Conservation (phyloP, 75 land plant genomes). For the Sequoia sempervirens region DNA sequence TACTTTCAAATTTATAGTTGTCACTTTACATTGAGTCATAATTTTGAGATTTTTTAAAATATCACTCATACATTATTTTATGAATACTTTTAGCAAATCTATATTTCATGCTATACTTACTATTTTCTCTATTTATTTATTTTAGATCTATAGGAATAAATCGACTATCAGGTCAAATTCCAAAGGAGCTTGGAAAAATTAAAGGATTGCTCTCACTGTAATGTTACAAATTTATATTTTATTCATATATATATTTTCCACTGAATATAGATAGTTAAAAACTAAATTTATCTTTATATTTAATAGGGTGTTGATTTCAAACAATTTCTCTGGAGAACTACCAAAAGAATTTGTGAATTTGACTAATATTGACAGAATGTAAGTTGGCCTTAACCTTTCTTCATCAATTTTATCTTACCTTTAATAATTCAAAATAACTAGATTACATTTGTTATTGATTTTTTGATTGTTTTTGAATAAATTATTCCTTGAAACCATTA, state of each 20-base stretch:
- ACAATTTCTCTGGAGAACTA: not conserved
- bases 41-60: not conserved
- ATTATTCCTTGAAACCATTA: too few species aligned
- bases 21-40: not conserved
- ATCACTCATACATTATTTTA: too few species aligned
- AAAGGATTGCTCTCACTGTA: conserved; percentile 32
- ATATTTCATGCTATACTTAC: not conserved
- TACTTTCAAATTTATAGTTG: not conserved
- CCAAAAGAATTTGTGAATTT: not conserved
- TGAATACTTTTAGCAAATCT: not conserved
- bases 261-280: not conserved
- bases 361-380: not conserved
- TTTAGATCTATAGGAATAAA: conserved; percentile 58
- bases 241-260: not conserved
- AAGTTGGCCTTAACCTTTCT: not conserved
- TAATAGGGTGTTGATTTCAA: not conserved
- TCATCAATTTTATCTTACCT: not conserved
- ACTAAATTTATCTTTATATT: not conserved
- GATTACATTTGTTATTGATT: too few species aligned
- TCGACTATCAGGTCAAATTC: conserved; percentile 59
- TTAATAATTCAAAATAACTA: too few species aligned
- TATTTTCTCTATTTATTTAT: not conserved
- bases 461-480: too few species aligned
- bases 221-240: not conserved
- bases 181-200: conserved; percentile 53